Base-by-base conservation (phyloP, 2,329 filamentous ascomycete genomes). In the Sclerotinia glacialis region DNA sequence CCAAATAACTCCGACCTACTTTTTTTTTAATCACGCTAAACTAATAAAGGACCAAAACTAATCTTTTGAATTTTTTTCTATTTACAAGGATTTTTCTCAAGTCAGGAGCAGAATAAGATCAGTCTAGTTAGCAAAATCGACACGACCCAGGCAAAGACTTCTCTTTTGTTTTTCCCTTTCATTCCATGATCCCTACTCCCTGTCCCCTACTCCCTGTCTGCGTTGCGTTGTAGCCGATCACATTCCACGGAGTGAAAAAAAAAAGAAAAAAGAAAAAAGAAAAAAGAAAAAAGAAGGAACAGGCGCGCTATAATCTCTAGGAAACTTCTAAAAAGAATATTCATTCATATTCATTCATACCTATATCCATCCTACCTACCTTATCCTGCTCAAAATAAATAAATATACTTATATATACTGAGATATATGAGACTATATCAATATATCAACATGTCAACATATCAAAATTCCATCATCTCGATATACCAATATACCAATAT, bases 291-390 rank as follows among this genome's bases (percentile, higher is more conserved):
- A 26, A 26, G 28, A n/a, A 60, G 42, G 28, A 60, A 49, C 58
- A 60, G 58, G n/a, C 58, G 58, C 44, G 58, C 58, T 49, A 60
- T 60, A n/a, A 59, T 60, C 56, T 60, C 42, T 28, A 60, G 42
- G 44, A 23, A 60, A 47, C 21, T 23, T 47, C 56, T 34, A 37
- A 37, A 60, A 37, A 60, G 44, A 34, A 47, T 47, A 37, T 26
- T 14, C 52, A 54, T 54, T 37, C 28, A 34, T 37, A 54, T 60
- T 26, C 56, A 59, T 46, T 46, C 44, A 60, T 60, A 46, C 26
- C 34, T 42, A 47, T 47, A 23, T 4, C 56, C 16, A 37, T 44
- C n/a, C n/a, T n/a, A n/a, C n/a, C n/a, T n/a, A n/a, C n/a, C n/a
- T n/a, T n/a, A 31, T 46, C 42, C 40, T 18, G 34, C 46, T n/a